Conservation (phyloP, 164 flowering plant species). For the Stephania yunnanensis region DNA sequence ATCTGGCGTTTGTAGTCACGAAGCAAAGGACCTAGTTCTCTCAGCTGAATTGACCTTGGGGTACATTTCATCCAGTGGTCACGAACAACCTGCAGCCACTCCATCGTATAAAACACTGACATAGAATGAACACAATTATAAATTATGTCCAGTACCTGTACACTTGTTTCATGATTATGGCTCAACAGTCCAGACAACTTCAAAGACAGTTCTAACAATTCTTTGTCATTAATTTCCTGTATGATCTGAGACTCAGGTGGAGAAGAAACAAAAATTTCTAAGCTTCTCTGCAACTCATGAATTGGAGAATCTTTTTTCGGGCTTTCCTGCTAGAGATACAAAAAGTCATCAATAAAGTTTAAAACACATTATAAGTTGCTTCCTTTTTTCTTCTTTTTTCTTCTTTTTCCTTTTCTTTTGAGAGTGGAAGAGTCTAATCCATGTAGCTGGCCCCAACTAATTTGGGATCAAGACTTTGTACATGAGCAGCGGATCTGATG, state of each 20-base stretch:
- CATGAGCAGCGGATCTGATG: too few species aligned
- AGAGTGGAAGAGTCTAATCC: too few species aligned
- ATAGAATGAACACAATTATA: conserved; percentile 5
- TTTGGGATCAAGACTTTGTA: too few species aligned
- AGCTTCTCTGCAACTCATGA: conserved; percentile 50
- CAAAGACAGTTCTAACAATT: conserved; percentile 62
- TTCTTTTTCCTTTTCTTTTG: too few species aligned
- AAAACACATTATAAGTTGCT: not conserved
- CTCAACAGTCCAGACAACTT: conserved; percentile 28
- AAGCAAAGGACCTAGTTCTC: conserved; percentile 85
- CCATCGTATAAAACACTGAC: conserved; percentile 10
- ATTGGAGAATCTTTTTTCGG: conserved; percentile 43
- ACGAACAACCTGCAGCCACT: conserved; percentile 49
- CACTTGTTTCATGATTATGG: conserved; percentile 18
- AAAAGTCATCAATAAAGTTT: not conserved
- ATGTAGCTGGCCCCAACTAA: too few species aligned
- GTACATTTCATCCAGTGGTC: conserved; percentile 66
- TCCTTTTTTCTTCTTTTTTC: too few species aligned
- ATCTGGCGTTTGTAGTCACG: conserved; percentile 84
- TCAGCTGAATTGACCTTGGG: conserved; percentile 50
- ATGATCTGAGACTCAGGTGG: conserved; percentile 35
- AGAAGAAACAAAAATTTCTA: conserved; percentile 42
- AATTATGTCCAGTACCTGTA: conserved; percentile 21
- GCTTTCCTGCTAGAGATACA: conserved; percentile 43
- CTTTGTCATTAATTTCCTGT: conserved; percentile 68